Evolutionary conservation across 345 rosid species (phyloP).

Genomic region (Heritiera fomes): DNA sequence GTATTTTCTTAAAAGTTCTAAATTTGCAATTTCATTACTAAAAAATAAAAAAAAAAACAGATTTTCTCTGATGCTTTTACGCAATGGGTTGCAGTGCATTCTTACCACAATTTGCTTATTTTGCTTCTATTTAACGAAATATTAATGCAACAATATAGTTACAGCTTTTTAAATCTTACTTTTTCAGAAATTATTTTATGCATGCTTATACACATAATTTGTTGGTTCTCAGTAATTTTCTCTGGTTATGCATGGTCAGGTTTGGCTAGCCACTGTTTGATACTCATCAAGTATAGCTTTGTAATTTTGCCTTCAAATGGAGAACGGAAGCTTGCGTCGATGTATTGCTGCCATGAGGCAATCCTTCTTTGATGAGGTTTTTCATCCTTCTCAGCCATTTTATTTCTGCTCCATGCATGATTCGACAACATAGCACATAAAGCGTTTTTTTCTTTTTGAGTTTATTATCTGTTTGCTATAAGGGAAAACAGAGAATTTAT

Average conservation of each 20-base stretch:
- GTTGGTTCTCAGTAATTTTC: too few relatives aligned
- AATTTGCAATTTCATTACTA: neutral
- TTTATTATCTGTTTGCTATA: too few relatives aligned
- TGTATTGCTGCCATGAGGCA: constrained; percentile 11
- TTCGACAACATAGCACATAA: too few relatives aligned
- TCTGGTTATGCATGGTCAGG: neutral
- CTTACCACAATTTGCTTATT: neutral
- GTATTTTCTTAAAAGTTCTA: neutral
- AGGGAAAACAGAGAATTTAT: too few relatives aligned
- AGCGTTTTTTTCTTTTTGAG: too few relatives aligned
- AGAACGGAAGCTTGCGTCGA: neutral
- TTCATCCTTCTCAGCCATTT: neutral
- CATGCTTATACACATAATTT: too few relatives aligned
- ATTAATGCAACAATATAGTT: neutral
- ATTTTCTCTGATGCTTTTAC: neutral
- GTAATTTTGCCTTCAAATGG: neutral
- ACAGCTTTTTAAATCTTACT: neutral
- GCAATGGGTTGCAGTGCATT: neutral
- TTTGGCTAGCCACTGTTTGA: neutral
- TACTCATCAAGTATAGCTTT: neutral
- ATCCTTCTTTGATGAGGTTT: neutral
- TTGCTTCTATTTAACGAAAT: neutral
- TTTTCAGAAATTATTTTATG: too few relatives aligned
- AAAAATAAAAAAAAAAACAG: too few relatives aligned
- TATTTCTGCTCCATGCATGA: too few relatives aligned